phyloP scores from a whole-genome alignment of 2,329 filamentous ascomycete species.

The Calonectria crousiana region DNA sequence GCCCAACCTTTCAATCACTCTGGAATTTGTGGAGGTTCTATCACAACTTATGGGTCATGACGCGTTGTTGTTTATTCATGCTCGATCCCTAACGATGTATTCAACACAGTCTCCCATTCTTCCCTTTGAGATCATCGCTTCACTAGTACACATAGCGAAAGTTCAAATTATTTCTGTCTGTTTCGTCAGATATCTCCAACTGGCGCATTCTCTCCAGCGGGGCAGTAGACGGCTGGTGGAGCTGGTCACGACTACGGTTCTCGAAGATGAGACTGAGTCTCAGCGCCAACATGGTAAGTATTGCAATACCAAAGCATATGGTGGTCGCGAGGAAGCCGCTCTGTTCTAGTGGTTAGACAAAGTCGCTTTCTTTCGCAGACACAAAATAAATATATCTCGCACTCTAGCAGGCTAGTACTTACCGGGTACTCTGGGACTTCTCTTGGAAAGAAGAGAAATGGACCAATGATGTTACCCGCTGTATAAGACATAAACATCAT shows the following conservation, averaged over 20 bases:
- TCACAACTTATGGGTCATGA: background rate
- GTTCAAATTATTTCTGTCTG: constrained; percentile 30
- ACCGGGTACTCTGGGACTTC: constrained; percentile 37
- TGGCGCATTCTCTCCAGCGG: background rate
- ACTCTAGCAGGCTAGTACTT: background rate
- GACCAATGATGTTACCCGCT: constrained; percentile 34
- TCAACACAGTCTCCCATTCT: background rate
- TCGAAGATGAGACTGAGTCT: constrained; percentile 31
- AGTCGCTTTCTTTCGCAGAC: accelerated
- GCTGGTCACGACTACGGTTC: constrained; percentile 32
- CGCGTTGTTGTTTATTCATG: background rate
- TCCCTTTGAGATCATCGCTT: background rate
- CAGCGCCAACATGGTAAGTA: constrained; percentile 27
- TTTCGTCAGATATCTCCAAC: constrained; percentile 37
- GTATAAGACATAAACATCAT: constrained; percentile 43
- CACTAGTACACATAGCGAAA: constrained; percentile 40
- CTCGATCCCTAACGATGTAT: background rate
- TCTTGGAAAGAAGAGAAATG: constrained; percentile 36
- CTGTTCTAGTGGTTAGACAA: constrained; percentile 12
- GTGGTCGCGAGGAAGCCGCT: constrained; percentile 38
- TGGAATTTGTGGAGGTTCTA: too few relatives aligned
- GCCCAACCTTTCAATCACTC: too few relatives aligned
- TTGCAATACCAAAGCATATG: constrained; percentile 35
- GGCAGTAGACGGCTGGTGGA: background rate
- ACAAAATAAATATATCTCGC: background rate